These are phyloP conservation scores for Anthracocystis setariae DNA, from an alignment of 1,284 basidiomycete species.

Conservation along the genomic window DNA sequence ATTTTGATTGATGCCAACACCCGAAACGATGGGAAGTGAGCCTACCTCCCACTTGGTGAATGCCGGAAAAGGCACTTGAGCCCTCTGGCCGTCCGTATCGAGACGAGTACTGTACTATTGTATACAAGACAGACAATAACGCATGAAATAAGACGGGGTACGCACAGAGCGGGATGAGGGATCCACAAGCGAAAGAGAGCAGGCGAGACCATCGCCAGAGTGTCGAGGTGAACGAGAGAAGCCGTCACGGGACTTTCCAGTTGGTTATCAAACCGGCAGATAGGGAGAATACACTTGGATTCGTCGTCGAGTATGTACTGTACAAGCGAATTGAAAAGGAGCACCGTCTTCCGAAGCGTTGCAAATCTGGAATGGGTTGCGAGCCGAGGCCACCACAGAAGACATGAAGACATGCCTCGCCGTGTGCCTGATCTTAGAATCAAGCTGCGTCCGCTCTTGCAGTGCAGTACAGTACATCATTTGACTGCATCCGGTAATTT, in stretches of 20 bases:
- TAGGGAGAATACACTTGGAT: neutral
- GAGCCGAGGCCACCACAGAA: too few species aligned
- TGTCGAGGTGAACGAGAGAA: neutral
- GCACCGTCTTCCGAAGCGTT: conserved; percentile 44
- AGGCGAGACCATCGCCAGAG: too few species aligned
- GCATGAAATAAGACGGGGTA: conserved; percentile 2
- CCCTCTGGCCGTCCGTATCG: neutral
- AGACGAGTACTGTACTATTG: neutral
- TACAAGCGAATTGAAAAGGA: conserved; percentile 38
- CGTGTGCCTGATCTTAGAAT: neutral
- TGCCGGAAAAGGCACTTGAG: conserved; percentile 4
- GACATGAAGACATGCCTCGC: too few species aligned
- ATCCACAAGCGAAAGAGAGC: neutral
- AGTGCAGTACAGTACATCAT: too few species aligned
- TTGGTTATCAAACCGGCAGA: conserved; percentile 24
- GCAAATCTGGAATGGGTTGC: conserved; percentile 5
- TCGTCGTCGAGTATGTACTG: too few species aligned
- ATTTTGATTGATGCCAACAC: neutral
- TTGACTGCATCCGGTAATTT: neutral
- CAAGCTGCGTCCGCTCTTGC: neutral
- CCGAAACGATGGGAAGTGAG: conserved; percentile 30
- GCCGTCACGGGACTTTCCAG: conserved; percentile 7
- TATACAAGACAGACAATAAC: conserved; percentile 3
- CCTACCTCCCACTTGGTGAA: neutral
- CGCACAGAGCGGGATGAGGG: neutral